Evolutionary conservation across 768 basidiomycete species (phyloP).

Genomic region (Pisolithus sp.): DNA sequence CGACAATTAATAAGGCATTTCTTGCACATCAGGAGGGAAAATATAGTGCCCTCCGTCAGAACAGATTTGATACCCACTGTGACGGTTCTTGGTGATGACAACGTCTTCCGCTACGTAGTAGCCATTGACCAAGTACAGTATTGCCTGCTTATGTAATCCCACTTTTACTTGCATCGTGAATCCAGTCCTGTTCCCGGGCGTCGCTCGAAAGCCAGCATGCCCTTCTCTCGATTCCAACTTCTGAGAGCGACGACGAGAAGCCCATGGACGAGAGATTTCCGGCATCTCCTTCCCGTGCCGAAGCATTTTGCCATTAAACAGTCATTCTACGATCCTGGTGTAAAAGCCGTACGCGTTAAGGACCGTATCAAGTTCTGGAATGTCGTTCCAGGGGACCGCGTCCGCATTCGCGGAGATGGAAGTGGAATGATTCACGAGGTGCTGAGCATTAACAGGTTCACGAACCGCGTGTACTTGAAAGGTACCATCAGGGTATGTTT

Average conservation of each 20-base stretch:
- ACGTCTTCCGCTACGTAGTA: too few species aligned
- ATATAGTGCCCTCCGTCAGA: too few species aligned
- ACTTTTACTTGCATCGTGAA: background rate
- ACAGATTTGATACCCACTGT: too few species aligned
- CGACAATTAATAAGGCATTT: too few species aligned
- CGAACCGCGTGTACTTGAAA: conserved; percentile 60
- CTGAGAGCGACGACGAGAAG: conserved; percentile 42
- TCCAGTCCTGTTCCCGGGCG: background rate
- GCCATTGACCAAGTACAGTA: too few species aligned
- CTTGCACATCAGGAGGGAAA: too few species aligned
- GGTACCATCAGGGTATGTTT: conserved; percentile 27
- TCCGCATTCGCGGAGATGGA: conserved; percentile 63
- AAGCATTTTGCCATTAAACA: conserved; percentile 43
- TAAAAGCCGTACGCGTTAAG: conserved; percentile 52
- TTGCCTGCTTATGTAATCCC: too few species aligned
- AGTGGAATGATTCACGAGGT: conserved; percentile 61
- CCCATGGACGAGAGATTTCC: conserved; percentile 61
- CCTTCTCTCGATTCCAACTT: conserved; percentile 31
- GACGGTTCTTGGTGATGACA: too few species aligned
- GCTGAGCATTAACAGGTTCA: conserved; percentile 63
- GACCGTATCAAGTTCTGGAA: conserved; percentile 86
- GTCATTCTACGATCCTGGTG: conserved; percentile 34
- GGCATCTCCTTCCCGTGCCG: conserved; percentile 59
- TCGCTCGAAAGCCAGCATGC: conserved; percentile 12
- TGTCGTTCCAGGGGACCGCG: conserved; percentile 76